These are phyloP conservation scores for Pythium sukuiense DNA, from an alignment of 352 stramenopile species.

Conservation along the genomic window DNA sequence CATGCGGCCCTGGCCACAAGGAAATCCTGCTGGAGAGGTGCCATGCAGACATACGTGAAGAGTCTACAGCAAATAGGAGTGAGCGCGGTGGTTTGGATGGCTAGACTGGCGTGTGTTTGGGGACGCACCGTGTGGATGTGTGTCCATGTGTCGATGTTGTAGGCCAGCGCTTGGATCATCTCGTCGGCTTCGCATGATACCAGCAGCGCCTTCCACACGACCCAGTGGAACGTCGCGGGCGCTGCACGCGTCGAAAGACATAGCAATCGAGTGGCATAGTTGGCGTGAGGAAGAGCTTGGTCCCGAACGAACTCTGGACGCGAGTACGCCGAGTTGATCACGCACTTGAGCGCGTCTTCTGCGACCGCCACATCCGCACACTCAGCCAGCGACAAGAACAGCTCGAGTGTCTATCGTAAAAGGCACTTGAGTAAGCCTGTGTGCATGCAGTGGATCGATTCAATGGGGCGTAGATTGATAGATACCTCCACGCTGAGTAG, in stretches of 20 bases:
- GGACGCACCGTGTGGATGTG: slow-evolving; percentile 40
- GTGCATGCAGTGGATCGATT: neutral
- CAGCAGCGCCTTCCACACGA: slow-evolving; percentile 64
- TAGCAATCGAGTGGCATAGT: slow-evolving; percentile 32
- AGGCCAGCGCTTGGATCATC: slow-evolving; percentile 30
- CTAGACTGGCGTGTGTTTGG: neutral
- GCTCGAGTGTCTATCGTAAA: slow-evolving; percentile 33
- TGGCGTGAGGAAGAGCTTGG: slow-evolving; percentile 24
- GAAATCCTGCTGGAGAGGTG: slow-evolving; percentile 16
- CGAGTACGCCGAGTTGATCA: slow-evolving; percentile 66
- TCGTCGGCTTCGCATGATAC: slow-evolving; percentile 46
- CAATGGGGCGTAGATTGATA: neutral
- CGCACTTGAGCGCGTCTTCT: slow-evolving; percentile 68
- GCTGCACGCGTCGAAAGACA: slow-evolving; percentile 27
- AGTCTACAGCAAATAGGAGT: slow-evolving; percentile 30
- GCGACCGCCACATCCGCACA: slow-evolving; percentile 23
- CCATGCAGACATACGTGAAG: slow-evolving; percentile 39
- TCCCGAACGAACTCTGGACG: slow-evolving; percentile 54
- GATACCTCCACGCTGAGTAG: slow-evolving; percentile 48
- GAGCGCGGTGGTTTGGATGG: neutral
- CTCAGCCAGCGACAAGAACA: slow-evolving; percentile 36
- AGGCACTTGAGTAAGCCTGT: neutral
- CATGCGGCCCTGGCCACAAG: slow-evolving; percentile 25
- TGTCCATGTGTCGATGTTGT: slow-evolving; percentile 40
- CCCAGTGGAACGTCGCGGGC: slow-evolving; percentile 40